Evolutionary conservation across 1,284 basidiomycete species (phyloP).

Genomic region (Afroboletus lepidellus): DNA sequence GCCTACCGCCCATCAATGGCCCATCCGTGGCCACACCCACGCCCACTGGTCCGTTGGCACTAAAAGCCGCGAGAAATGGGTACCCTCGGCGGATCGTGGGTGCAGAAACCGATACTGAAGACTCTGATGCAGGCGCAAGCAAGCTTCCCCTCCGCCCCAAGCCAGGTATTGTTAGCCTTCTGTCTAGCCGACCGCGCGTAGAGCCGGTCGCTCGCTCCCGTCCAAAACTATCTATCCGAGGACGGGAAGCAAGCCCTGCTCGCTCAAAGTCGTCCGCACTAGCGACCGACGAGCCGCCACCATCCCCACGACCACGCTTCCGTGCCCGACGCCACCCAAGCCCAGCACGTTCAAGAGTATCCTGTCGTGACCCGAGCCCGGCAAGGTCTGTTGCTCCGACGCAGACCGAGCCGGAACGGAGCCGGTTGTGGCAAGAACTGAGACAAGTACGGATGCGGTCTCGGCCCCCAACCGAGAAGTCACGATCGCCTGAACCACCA

Average conservation of each 20-base stretch:
- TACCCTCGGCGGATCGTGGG: constrained; percentile 34
- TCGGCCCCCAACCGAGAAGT: constrained; percentile 43
- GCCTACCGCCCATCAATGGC: constrained; percentile 52
- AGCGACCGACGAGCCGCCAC: constrained; percentile 31
- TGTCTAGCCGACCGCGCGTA: constrained; percentile 38
- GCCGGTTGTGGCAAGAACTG: constrained; percentile 59
- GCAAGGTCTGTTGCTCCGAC: constrained; percentile 24
- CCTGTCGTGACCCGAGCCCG: constrained; percentile 34
- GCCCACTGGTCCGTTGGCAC: constrained; percentile 18
- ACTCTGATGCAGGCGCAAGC: constrained; percentile 28
- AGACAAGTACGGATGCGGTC: constrained; percentile 50
- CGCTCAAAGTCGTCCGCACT: constrained; percentile 36
- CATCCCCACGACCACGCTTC: constrained; percentile 29
- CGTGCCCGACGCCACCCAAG: constrained; percentile 27
- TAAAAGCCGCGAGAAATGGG: constrained; percentile 25
- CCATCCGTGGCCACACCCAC: constrained; percentile 24
- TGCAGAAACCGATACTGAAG: constrained; percentile 32
- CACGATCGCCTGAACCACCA: constrained; percentile 38
- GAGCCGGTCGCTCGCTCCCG: constrained; percentile 30
- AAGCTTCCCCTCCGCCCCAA: constrained; percentile 28
- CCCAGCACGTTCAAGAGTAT: constrained; percentile 30
- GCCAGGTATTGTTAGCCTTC: constrained; percentile 40
- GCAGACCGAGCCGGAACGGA: constrained; percentile 39
- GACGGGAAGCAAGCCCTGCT: constrained; percentile 40
- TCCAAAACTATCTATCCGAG: constrained; percentile 31